Percentiles rank a stretch among this genome's conserved stretches.
These are phyloP conservation scores for Ceratocystis cacaofunesta DNA, from an alignment of 2,329 filamentous ascomycete genomes.

Conservation along the genomic window DNA sequence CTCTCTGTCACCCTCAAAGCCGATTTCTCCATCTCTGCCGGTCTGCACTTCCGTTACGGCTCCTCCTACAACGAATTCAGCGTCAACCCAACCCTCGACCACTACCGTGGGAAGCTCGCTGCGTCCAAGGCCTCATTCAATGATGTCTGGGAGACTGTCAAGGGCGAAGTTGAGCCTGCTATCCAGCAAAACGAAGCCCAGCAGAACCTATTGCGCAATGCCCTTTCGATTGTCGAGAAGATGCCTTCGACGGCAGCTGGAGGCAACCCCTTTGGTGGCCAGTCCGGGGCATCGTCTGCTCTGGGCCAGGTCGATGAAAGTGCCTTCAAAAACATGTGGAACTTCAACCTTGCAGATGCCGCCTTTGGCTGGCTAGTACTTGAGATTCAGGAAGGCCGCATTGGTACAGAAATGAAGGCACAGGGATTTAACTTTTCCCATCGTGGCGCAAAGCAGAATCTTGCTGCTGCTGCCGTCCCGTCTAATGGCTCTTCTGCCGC, in stretches of 20 bases:
- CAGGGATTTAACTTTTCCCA: constrained; percentile 99
- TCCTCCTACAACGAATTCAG: constrained; percentile 99
- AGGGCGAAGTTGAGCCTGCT: constrained; percentile 84
- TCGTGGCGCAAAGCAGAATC: constrained; percentile 64
- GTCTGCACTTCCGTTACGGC: constrained; percentile 94
- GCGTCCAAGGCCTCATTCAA: constrained; percentile 98
- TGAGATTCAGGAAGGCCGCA: constrained; percentile 87
- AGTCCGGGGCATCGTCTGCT: constrained; percentile 52
- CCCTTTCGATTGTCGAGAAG: constrained; percentile 86
- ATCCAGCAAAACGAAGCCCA: constrained; percentile 89
- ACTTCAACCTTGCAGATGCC: constrained; percentile 95
- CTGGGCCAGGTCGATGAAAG: constrained; percentile 93
- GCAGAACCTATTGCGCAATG: constrained; percentile 80
- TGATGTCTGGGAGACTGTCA: constrained; percentile 98
- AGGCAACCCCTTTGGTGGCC: constrained; percentile 90
- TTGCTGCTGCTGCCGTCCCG: constrained; percentile 24
- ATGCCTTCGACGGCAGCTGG: constrained; percentile 93
- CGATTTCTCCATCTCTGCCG: constrained; percentile 94
- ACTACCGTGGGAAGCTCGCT: constrained; percentile 95
- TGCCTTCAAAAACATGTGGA: constrained; percentile 99
- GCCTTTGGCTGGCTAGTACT: constrained; percentile 92
- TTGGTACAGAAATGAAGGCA: constrained; percentile 95
- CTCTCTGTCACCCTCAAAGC: constrained; percentile 94
- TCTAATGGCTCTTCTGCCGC: not conserved
- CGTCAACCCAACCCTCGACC: constrained; percentile 92